Conservation (phyloP, 78 protist species). For the Dictyostelium capitatum region DNA sequence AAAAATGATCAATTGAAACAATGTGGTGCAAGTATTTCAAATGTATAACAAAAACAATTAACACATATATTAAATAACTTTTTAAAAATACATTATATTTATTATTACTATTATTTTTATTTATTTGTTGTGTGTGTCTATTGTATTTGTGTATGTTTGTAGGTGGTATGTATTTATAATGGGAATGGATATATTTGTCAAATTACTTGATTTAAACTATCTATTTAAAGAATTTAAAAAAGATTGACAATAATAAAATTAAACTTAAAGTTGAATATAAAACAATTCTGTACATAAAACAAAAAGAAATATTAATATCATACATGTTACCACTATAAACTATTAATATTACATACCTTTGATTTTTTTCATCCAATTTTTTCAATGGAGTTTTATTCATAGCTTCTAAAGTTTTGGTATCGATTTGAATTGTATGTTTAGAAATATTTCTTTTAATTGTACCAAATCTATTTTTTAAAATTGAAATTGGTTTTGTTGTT, state of each 20-base stretch:
- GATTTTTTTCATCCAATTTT: constrained; percentile 15
- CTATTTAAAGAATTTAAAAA: constrained; percentile 30
- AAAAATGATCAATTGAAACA: no score
- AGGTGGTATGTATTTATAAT: no score
- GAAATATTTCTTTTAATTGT: background rate
- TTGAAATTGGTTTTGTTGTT: background rate
- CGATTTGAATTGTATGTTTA: background rate
- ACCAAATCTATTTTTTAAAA: background rate
- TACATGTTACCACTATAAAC: no score
- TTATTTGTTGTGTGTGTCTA: no score
- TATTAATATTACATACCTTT: background rate
- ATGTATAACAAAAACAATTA: no score
- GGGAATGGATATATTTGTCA: background rate
- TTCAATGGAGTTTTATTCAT: background rate
- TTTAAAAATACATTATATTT: no score
- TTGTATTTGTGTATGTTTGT: no score
- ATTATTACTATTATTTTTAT: no score
- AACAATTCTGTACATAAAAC: background rate
- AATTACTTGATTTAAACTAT: constrained; percentile 3
- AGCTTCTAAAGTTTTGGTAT: background rate
- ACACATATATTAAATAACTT: no score
- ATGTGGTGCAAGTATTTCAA: no score
- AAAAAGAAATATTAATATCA: background rate
- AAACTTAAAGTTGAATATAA: constrained; percentile 15
- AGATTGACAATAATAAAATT: background rate